Evolutionary conservation across 495 filamentous ascomycete genomes (phyloP).

Genomic region (Aspergillus asperescens): DNA sequence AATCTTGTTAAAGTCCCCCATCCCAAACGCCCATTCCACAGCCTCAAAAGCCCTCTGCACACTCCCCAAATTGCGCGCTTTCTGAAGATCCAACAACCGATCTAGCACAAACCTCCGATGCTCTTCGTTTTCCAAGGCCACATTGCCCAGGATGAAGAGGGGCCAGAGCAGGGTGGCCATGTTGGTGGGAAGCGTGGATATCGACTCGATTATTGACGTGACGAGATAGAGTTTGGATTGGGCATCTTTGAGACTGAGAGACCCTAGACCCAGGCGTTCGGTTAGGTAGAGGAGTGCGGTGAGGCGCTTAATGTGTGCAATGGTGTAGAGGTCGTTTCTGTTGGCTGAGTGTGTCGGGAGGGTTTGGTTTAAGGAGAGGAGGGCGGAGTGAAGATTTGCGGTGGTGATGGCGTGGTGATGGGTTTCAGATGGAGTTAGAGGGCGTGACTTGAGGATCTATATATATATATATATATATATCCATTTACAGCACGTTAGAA

Average conservation of each 20-base stretch:
- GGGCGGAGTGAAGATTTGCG: not conserved
- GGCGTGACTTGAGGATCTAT: not conserved
- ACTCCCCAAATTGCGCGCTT: constrained; percentile 17
- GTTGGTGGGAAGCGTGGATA: constrained; percentile 9
- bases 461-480: too few species aligned
- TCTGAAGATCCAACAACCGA: constrained; percentile 9
- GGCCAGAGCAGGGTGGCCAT: constrained; percentile 18
- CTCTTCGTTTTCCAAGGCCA: constrained; percentile 13
- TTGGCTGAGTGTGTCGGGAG: constrained; percentile 7
- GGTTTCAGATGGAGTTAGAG: not conserved
- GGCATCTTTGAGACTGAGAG: not conserved
- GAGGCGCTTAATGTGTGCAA: constrained; percentile 17
- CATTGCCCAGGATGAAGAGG: constrained; percentile 15
- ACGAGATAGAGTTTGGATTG: constrained; percentile 7
- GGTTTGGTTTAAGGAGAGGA: constrained; percentile 12
- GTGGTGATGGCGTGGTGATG: not conserved
- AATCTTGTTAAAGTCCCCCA: not conserved
- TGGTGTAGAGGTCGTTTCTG: constrained; percentile 8
- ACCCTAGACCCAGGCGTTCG: constrained; percentile 2
- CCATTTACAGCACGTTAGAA: not conserved
- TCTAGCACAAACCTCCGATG: constrained; percentile 20
- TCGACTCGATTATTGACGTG: constrained; percentile 9
- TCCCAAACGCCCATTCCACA: constrained; percentile 16
- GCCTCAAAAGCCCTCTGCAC: constrained; percentile 10
- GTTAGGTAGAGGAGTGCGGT: constrained; percentile 17